Conservation (phyloP, 495 filamentous ascomycete genomes). For the Neurospora sp. region DNA sequence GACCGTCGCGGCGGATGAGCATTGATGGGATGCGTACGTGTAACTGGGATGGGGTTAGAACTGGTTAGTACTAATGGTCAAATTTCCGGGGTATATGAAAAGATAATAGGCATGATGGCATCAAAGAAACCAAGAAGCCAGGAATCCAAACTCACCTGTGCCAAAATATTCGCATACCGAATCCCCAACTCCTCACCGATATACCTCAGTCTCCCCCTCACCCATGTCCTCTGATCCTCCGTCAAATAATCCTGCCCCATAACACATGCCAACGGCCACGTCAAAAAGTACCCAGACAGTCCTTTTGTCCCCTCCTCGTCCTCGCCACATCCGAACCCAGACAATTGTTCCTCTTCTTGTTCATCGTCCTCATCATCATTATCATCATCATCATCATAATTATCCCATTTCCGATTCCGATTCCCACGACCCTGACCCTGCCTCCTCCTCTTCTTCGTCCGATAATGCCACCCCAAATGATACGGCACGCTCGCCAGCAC, state of each 20-base stretch:
- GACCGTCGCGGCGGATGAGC: conserved; percentile 39
- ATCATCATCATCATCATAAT: neutral
- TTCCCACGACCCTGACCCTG: neutral
- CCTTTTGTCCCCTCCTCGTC: conserved; percentile 27
- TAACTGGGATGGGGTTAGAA: conserved; percentile 16
- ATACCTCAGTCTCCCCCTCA: conserved; percentile 32
- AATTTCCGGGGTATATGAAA: neutral
- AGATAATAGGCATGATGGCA: neutral
- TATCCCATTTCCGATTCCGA: neutral
- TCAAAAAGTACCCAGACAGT: conserved; percentile 37
- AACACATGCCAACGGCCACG: conserved; percentile 33
- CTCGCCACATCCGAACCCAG: conserved; percentile 27
- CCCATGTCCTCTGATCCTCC: conserved; percentile 39
- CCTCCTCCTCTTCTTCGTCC: neutral
- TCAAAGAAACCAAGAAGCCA: neutral
- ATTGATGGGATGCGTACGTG: conserved; percentile 42
- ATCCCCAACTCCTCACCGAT: conserved; percentile 40
- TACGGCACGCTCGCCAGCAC: conserved; percentile 43
- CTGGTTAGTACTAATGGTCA: neutral
- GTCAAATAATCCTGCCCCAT: conserved; percentile 38
- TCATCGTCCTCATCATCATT: neutral
- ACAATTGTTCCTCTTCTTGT: conserved; percentile 1
- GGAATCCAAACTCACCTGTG: conserved; percentile 20
- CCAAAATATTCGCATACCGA: conserved; percentile 37
- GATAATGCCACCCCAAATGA: conserved; percentile 37